A percentile compares a stretch with the other conserved stretches of the same genome.
phyloP scores from a whole-genome alignment of 2,329 filamentous ascomycete genomes.

The Pleomassaria siparia region DNA sequence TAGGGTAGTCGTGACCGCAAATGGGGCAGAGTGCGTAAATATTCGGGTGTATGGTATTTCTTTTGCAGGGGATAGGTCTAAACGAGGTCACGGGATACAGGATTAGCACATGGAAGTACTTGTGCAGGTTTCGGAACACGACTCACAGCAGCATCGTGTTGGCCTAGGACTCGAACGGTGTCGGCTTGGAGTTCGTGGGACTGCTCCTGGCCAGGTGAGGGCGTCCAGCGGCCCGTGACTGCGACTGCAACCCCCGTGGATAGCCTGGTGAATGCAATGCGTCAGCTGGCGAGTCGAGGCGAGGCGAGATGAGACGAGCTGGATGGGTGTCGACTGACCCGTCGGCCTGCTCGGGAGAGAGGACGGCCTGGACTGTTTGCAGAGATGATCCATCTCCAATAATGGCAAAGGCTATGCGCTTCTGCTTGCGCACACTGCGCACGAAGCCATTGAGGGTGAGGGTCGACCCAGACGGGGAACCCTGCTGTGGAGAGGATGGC shows the following conservation, averaged over 20 bases:
- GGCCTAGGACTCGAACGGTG: conserved; percentile 69
- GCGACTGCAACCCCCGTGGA: conserved; percentile 79
- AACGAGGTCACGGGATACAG: conserved; percentile 13
- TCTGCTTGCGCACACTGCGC: conserved; percentile 83
- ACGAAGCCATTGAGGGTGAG: conserved; percentile 72
- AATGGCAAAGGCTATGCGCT: conserved; percentile 78
- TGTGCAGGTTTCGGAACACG: conserved; percentile 3
- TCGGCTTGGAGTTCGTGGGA: conserved; percentile 78
- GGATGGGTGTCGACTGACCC: conserved; percentile 59
- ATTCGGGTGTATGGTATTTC: conserved; percentile 90
- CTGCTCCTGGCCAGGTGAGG: conserved; percentile 69
- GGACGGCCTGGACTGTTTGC: conserved; percentile 75
- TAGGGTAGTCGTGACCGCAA: conserved; percentile 78
- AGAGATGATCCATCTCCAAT: conserved; percentile 85
- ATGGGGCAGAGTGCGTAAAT: conserved; percentile 84
- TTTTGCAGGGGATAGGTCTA: conserved; percentile 93
- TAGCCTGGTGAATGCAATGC: conserved; percentile 56
- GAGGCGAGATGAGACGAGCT: not conserved
- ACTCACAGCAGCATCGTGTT: conserved; percentile 76
- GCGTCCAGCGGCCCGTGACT: conserved; percentile 74
- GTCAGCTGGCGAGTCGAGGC: conserved; percentile 2
- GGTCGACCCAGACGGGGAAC: conserved; percentile 31
- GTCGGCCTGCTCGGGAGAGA: conserved; percentile 70
- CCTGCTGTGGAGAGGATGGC: conserved; percentile 48
- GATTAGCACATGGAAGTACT: conserved; percentile 19